Conservation (phyloP, 2,329 filamentous ascomycete species). For the Colletotrichum gloeosporioides region DNA sequence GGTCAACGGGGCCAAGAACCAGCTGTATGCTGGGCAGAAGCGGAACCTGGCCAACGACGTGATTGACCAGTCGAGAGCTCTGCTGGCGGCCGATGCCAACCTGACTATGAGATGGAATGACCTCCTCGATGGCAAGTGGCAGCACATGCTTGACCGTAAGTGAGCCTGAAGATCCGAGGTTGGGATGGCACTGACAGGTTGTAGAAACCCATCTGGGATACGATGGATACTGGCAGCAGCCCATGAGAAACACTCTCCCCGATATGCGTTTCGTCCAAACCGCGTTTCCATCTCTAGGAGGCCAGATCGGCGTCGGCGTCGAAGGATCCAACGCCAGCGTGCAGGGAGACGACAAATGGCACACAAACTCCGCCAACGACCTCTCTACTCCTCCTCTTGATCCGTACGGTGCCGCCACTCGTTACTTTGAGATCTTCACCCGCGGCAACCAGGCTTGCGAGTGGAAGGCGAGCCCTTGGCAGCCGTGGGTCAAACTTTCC, state of each 20-base stretch:
- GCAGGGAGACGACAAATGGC: conserved; percentile 60
- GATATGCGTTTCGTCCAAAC: conserved; percentile 65
- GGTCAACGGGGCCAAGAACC: conserved; percentile 49
- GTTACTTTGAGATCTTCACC: conserved; percentile 70
- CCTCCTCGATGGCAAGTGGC: conserved; percentile 67
- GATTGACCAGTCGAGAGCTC: conserved; percentile 55
- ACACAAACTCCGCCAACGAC: conserved; percentile 53
- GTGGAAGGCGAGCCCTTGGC: conserved; percentile 54
- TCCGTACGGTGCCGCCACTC: conserved; percentile 58
- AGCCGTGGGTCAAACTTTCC: conserved; percentile 58
- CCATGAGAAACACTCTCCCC: conserved; percentile 72
- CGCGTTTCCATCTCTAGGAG: conserved; percentile 61
- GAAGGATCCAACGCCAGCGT: conserved; percentile 72
- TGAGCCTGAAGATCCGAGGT: not conserved
- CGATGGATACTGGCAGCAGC: conserved; percentile 69
- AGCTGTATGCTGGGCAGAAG: conserved; percentile 50
- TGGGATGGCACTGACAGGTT: not conserved
- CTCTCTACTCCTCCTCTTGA: conserved; percentile 63
- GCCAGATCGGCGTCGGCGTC: conserved; percentile 67
- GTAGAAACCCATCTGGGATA: conserved; percentile 59
- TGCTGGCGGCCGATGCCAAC: conserved; percentile 62
- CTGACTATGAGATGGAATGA: conserved; percentile 63
- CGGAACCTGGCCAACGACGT: conserved; percentile 52
- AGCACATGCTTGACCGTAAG: conserved; percentile 63
- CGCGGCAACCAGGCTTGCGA: conserved; percentile 59